Percentiles rank a stretch among this genome's conserved stretches.
phyloP scores from a whole-genome alignment of 2,329 filamentous ascomycete genomes.

The Proliferodiscus dingleyae region DNA sequence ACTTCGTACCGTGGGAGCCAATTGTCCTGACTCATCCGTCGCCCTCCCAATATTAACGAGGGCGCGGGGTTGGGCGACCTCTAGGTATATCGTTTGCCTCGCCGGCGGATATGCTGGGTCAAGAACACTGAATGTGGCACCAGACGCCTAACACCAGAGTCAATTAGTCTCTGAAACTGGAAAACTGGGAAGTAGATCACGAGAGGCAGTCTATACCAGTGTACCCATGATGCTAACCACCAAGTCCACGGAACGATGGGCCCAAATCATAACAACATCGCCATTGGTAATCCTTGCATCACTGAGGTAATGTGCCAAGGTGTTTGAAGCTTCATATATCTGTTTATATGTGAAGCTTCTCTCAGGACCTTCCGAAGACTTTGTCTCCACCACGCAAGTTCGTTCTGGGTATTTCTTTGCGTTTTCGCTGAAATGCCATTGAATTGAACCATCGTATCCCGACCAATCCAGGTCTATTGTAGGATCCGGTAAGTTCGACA shows the following conservation, averaged over 20 bases:
- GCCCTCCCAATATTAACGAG: conserved; percentile 71
- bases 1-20: conserved; percentile 50
- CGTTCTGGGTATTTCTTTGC: conserved; percentile 60
- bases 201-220: conserved; percentile 36
- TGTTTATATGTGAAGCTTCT: conserved; percentile 77
- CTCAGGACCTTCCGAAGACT: conserved; percentile 45
- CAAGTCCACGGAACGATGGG: conserved; percentile 74
- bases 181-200: not conserved
- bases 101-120: conserved; percentile 80
- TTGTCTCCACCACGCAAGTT: conserved; percentile 64
- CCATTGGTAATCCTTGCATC: conserved; percentile 68
- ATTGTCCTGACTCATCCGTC: conserved; percentile 59
- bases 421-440: conserved; percentile 54
- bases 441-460: conserved; percentile 53
- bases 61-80: conserved; percentile 69
- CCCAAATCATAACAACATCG: conserved; percentile 92
- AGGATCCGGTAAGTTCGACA: conserved; percentile 42
- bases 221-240: conserved; percentile 78
- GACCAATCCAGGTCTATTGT: conserved; percentile 56
- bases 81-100: conserved; percentile 76
- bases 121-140: conserved; percentile 60
- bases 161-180: not conserved
- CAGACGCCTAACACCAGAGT: conserved; percentile 27
- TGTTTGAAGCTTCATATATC: conserved; percentile 80
- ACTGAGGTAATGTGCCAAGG: conserved; percentile 73